These are phyloP conservation scores for Plectranthus barbatus DNA, from an alignment of 257 asterid species.

Conservation along the genomic window DNA sequence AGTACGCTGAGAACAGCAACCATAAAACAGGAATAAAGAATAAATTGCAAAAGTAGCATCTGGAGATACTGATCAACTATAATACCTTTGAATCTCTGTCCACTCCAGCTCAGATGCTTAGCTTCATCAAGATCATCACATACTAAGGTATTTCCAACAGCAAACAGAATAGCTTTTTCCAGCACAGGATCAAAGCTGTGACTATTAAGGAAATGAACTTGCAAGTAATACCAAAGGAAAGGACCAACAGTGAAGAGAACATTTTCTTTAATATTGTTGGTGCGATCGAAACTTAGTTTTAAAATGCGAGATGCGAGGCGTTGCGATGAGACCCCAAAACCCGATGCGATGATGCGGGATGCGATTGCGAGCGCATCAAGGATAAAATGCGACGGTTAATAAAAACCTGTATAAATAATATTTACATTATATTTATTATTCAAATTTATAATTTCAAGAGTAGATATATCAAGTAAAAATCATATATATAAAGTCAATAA, in stretches of 20 bases:
- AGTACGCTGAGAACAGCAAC: slow-evolving; percentile 41
- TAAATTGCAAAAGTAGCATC: slow-evolving; percentile 11
- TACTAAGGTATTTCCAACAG: slow-evolving; percentile 93
- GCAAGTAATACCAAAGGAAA: background rate
- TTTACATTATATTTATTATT: too few species aligned
- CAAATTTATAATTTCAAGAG: too few species aligned
- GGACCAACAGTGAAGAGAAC: background rate
- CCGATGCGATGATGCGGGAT: too few species aligned
- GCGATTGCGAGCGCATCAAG: too few species aligned
- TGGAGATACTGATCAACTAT: slow-evolving; percentile 11
- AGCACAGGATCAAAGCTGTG: slow-evolving; percentile 62
- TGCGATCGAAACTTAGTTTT: too few species aligned
- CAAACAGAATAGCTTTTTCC: slow-evolving; percentile 88
- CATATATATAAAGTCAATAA: too few species aligned
- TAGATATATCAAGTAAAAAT: too few species aligned
- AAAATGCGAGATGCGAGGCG: too few species aligned
- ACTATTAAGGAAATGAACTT: slow-evolving; percentile 45
- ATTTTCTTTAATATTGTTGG: background rate
- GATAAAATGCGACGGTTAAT: too few species aligned
- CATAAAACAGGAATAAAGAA: background rate
- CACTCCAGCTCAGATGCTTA: slow-evolving; percentile 90
- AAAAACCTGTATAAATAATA: too few species aligned
- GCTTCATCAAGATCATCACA: slow-evolving; percentile 94
- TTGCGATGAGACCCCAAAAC: too few species aligned
- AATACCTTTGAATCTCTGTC: slow-evolving; percentile 83